A percentile compares a stretch with the other conserved stretches of the same genome.
phyloP scores from a whole-genome alignment of 768 basidiomycete species.

The Coprinellus micaceus region DNA sequence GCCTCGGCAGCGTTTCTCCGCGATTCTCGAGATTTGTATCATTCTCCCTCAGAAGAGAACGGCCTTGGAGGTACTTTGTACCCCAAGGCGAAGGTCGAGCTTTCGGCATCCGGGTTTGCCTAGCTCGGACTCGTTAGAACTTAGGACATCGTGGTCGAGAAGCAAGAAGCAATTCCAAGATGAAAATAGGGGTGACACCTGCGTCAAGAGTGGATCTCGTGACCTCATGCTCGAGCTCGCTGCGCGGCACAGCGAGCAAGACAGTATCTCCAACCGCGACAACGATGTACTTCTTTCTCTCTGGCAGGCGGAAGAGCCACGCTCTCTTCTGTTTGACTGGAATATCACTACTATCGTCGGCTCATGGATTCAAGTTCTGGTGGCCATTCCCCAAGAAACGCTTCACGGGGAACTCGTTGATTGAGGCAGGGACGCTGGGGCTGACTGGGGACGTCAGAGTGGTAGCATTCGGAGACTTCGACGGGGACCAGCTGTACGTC shows the following conservation, averaged over 20 bases:
- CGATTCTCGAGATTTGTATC: not conserved
- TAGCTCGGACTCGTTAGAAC: too few relatives aligned
- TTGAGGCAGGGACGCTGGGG: conserved; percentile 79
- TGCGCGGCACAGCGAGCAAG: not conserved
- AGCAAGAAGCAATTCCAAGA: too few relatives aligned
- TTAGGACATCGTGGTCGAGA: too few relatives aligned
- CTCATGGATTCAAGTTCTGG: conserved; percentile 24
- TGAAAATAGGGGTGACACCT: too few relatives aligned
- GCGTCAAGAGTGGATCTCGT: too few relatives aligned
- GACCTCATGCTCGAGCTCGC: too few relatives aligned
- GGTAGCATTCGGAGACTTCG: conserved; percentile 91
- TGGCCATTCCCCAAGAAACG: conserved; percentile 92
- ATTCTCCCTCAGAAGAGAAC: too few relatives aligned
- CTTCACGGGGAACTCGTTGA: conserved; percentile 76
- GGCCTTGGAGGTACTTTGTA: too few relatives aligned
- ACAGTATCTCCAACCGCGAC: too few relatives aligned
- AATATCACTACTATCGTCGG: conserved; percentile 15
- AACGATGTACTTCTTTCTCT: not conserved
- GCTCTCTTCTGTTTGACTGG: not conserved
- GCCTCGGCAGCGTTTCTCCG: too few relatives aligned
- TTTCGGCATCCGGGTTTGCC: too few relatives aligned
- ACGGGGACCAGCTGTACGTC: conserved; percentile 91
- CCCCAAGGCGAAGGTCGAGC: too few relatives aligned
- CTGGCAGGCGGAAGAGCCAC: not conserved
- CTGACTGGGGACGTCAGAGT: conserved; percentile 68